Evolutionary conservation across 164 flowering plant genomes (phyloP), one percentile per base, ranked within the genome.

Genomic region (Vitis labrusca): DNA sequence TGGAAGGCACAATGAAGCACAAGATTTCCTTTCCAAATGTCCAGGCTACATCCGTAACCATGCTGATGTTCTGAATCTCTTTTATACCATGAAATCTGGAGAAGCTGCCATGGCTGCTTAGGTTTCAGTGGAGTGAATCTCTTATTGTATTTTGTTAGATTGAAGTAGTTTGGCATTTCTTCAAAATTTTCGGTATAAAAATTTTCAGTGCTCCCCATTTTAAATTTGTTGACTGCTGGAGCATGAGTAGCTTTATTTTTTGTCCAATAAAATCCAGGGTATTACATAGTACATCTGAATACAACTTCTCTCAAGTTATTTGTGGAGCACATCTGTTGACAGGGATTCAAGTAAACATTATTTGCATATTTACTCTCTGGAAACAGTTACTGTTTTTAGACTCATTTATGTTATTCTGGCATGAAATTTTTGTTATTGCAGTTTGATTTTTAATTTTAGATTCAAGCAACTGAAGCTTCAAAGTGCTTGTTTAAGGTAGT

Each of bases 1-100:
- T 27, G 83, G 85, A 58, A 87, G 89, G 79, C 84, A 77, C 65
- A 61, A 44, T 47, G 87, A 83, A 67, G 97, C 98, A 16, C 97
- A 89, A 50, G 79, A 85, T 77, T 77, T 86, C 47, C 88, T 93
- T 68, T 79, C 86, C 0, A 81, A 75, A 62, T 88, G 88, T 69
- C 98, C 98, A 54, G 48, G 77, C 27, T 75, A 76, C 75, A 81
- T 93, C 8, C 85, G 86, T 3, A 78, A 81, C 74, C 81, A 89
- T 81, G 90, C 91, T 56, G 97, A 93, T 84, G 88, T 91, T 65
- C 81, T 91, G 76, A 71, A 86, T 77, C 89, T 93, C 54, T 87
- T 93, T 70, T 80, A 17, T 70, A 68, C 85, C 29, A 66, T 29
- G 74, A 80, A 84, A 66, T 59, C 87, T 47, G 67, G 51, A 29